phyloP scores from a whole-genome alignment of 2,329 filamentous ascomycete genomes.

The Fusarium sp. region DNA sequence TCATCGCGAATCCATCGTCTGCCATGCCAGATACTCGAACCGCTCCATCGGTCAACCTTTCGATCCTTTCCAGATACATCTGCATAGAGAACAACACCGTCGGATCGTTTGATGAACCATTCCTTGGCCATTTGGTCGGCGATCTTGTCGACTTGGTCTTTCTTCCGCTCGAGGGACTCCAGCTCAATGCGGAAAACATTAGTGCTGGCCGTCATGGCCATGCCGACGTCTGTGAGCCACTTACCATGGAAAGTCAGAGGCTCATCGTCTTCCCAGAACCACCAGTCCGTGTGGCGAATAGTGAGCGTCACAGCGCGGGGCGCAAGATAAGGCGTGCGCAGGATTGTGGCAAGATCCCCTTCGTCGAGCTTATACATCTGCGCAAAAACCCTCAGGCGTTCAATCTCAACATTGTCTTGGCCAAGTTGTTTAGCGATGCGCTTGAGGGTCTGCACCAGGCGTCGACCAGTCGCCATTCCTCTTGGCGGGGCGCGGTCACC shows the following conservation, averaged over 20 bases:
- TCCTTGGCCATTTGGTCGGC: slow-evolving; percentile 46
- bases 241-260: slow-evolving; percentile 53
- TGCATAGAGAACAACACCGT: slow-evolving; percentile 51
- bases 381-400: slow-evolving; percentile 57
- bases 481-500: slow-evolving; percentile 50
- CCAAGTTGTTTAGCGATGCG: slow-evolving; percentile 42
- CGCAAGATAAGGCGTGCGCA: slow-evolving; percentile 49
- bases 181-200: slow-evolving; percentile 59
- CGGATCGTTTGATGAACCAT: slow-evolving; percentile 49
- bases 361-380: slow-evolving; percentile 58
- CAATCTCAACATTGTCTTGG: slow-evolving; percentile 45
- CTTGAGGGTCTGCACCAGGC: slow-evolving; percentile 15
- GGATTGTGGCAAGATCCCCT: slow-evolving; percentile 45
- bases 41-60: slow-evolving; percentile 58
- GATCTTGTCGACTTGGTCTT: slow-evolving; percentile 60
- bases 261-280: slow-evolving; percentile 30
- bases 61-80: slow-evolving; percentile 43
- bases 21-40: slow-evolving; percentile 57
- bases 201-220: slow-evolving; percentile 51
- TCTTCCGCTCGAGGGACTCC: slow-evolving; percentile 62
- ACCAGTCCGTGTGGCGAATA: slow-evolving; percentile 61
- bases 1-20: slow-evolving; percentile 60
- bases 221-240: slow-evolving; percentile 53
- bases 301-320: slow-evolving; percentile 59
- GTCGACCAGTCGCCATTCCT: not conserved